phyloP scores from a whole-genome alignment of 1,284 basidiomycete species.

The Boletellus deceptivus region DNA sequence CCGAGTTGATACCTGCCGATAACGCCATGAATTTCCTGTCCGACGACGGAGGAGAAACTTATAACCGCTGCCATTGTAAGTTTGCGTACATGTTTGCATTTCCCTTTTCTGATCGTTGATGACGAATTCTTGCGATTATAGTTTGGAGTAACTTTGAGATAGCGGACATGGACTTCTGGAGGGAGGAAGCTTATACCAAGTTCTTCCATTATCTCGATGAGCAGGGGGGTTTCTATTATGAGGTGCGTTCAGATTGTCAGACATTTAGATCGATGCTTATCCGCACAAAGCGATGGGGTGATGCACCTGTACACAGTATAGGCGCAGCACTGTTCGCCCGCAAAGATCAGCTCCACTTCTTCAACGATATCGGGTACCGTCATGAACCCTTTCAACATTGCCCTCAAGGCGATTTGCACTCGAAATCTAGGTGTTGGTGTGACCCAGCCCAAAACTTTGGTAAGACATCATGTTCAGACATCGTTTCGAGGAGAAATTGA shows the following conservation, averaged over 20 bases:
- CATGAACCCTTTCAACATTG: slow-evolving; percentile 84
- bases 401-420: slow-evolving; percentile 58
- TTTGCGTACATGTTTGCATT: slow-evolving; percentile 10
- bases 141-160: slow-evolving; percentile 95
- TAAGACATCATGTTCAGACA: slow-evolving; percentile 26
- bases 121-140: slow-evolving; percentile 26
- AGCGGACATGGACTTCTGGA: slow-evolving; percentile 80
- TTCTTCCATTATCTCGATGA: slow-evolving; percentile 86
- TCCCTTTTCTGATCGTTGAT: slow-evolving; percentile 1
- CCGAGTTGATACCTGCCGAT: slow-evolving; percentile 61
- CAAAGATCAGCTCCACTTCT: slow-evolving; percentile 84
- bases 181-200: slow-evolving; percentile 76
- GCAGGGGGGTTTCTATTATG: slow-evolving; percentile 91
- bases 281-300: slow-evolving; percentile 71
- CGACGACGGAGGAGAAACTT: slow-evolving; percentile 75
- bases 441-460: slow-evolving; percentile 63
- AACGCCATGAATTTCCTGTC: slow-evolving; percentile 84
- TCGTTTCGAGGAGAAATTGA: slow-evolving; percentile 6
- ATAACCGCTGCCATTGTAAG: slow-evolving; percentile 88
- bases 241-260: slow-evolving; percentile 39
- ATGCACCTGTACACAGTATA: slow-evolving; percentile 89
- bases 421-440: slow-evolving; percentile 68
- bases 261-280: background rate
- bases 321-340: slow-evolving; percentile 79
- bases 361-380: slow-evolving; percentile 60